These are phyloP conservation scores for Pichia sp. DNA, from an alignment of 1,139 yeast genomes.

Conservation along the genomic window DNA sequence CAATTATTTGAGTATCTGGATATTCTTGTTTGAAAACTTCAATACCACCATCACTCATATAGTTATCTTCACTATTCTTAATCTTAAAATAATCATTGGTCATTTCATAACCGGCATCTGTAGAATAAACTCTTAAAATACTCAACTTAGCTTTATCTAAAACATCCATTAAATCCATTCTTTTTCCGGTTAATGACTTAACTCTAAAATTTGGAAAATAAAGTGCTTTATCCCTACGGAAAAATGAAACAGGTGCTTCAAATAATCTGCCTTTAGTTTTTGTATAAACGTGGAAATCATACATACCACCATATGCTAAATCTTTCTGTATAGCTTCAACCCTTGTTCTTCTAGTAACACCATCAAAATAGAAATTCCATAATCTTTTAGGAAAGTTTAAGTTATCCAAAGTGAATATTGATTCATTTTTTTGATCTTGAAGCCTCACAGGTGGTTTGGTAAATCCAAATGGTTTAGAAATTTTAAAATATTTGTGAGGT, in stretches of 20 bases:
- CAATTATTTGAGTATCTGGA: constrained; percentile 63
- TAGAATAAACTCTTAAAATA: constrained; percentile 58
- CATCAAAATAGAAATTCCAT: constrained; percentile 33
- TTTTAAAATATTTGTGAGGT: constrained; percentile 34
- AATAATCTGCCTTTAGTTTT: constrained; percentile 83
- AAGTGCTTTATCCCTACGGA: constrained; percentile 65
- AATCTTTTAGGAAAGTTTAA: constrained; percentile 25
- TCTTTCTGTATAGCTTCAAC: constrained; percentile 59
- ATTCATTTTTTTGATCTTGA: constrained; percentile 18
- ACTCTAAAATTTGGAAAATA: constrained; percentile 84
- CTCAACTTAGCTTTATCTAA: constrained; percentile 49
- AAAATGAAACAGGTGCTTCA: constrained; percentile 69
- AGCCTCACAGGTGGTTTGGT: constrained; percentile 32
- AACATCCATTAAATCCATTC: constrained; percentile 36
- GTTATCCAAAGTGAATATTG: constrained; percentile 22
- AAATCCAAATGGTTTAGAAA: constrained; percentile 49
- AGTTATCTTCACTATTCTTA: constrained; percentile 34
- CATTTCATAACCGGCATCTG: constrained; percentile 68
- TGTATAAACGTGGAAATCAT: constrained; percentile 71
- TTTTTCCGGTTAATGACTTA: constrained; percentile 41
- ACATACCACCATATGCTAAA: constrained; percentile 79
- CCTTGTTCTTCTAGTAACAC: constrained; percentile 42
- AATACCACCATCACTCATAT: constrained; percentile 33
- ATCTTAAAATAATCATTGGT: constrained; percentile 52
- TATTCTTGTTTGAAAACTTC: constrained; percentile 29